Evolutionary conservation across 306 rosid genomes (phyloP).

Genomic region (Ziziphus jujuba): DNA sequence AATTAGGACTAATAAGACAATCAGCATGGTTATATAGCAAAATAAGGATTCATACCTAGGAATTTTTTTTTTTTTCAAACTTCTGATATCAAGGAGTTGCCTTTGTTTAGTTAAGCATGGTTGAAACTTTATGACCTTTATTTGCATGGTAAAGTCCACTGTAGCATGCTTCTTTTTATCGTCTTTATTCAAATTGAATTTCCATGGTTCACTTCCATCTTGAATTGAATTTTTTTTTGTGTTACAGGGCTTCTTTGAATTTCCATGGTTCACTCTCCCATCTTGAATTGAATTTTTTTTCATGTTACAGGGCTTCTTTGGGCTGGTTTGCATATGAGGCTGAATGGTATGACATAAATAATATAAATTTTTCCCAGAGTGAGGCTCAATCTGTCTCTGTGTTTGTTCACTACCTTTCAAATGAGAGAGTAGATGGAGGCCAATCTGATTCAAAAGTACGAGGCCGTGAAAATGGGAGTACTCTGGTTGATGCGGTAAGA

Average conservation of each 20-base stretch:
- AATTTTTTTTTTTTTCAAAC: not conserved
- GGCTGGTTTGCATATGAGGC: constrained; percentile 93
- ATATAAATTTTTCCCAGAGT: constrained; percentile 75
- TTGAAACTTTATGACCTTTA: constrained; percentile 5
- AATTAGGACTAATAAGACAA: constrained; percentile 5
- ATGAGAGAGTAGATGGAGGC: constrained; percentile 57
- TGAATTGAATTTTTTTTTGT: constrained; percentile 33
- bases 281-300: constrained; percentile 33
- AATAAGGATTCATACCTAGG: not conserved
- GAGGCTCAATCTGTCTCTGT: constrained; percentile 92
- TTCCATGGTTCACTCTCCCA: constrained; percentile 11
- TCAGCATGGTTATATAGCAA: not conserved
- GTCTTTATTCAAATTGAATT: constrained; percentile 6
- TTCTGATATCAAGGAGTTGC: not conserved
- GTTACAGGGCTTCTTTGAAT: no score
- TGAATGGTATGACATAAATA: constrained; percentile 81
- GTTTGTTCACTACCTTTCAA: constrained; percentile 79
- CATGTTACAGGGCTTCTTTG: constrained; percentile 70
- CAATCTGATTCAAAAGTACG: constrained; percentile 65
- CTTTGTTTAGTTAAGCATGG: constrained; percentile 9
- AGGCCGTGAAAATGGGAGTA: constrained; percentile 72
- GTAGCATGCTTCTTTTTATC: not conserved
- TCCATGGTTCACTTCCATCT: constrained; percentile 15
- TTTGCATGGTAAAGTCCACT: not conserved
- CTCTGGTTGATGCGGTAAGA: constrained; percentile 64